Percentiles rank a stretch among this genome's conserved stretches.
These are phyloP conservation scores for Sugiyamaella paludigena DNA, from an alignment of 1,139 yeast species.

Conservation along the genomic window DNA sequence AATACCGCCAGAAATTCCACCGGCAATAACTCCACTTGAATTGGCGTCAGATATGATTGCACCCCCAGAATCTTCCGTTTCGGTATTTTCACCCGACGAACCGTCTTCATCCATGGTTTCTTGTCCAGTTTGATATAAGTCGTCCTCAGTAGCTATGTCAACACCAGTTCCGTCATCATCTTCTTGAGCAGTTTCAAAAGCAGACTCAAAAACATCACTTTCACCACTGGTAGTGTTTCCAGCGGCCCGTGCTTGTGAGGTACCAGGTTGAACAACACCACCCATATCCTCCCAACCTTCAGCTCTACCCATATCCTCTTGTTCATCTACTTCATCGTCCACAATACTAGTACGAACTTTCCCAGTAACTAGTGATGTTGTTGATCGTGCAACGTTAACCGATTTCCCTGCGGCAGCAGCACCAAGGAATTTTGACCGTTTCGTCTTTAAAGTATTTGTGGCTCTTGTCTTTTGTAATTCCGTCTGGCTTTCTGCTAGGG, in stretches of 20 bases:
- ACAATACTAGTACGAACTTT: constrained; percentile 13
- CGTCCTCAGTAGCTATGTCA: constrained; percentile 32
- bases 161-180: constrained; percentile 21
- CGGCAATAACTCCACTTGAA: not conserved
- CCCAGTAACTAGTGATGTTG: constrained; percentile 2
- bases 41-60: not conserved
- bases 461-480: constrained; percentile 11
- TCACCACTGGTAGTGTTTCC: constrained; percentile 25
- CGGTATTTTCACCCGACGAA: constrained; percentile 36
- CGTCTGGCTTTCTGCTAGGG: constrained; percentile 23
- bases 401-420: not conserved
- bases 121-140: constrained; percentile 34
- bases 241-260: not conserved
- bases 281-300: constrained; percentile 31
- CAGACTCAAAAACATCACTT: constrained; percentile 34
- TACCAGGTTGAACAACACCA: not conserved
- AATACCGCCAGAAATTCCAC: constrained; percentile 7
- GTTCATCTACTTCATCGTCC: constrained; percentile 13
- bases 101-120: constrained; percentile 34
- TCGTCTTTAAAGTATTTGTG: constrained; percentile 15
- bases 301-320: not conserved
- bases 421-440: constrained; percentile 22
- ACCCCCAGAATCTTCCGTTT: constrained; percentile 34
- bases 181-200: constrained; percentile 36
- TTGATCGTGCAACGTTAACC: constrained; percentile 1